A percentile compares a stretch with the other conserved stretches of the same genome.
Conservation (phyloP, 345 rosid genomes). For the Citrus australasica region DNA sequence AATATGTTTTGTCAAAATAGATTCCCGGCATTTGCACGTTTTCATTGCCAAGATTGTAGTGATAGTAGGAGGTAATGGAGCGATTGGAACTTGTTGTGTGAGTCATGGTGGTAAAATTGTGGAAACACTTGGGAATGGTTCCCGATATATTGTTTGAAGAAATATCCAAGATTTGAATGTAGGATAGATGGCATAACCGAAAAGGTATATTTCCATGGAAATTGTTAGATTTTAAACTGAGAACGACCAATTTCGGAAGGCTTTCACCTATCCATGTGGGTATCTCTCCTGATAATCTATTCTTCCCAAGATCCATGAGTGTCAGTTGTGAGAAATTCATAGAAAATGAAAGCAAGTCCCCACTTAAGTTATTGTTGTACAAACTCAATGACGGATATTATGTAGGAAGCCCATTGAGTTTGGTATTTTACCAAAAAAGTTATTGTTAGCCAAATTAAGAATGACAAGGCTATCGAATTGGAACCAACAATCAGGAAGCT, state of each 20-base stretch:
- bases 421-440: background rate
- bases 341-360: background rate
- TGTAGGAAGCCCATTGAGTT: background rate
- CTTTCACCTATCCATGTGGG: conserved; percentile 7
- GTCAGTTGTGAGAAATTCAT: background rate
- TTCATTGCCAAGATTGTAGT: too few species aligned
- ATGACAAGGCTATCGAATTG: background rate
- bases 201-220: background rate
- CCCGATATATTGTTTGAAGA: conserved; percentile 6
- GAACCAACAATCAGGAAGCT: background rate
- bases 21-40: too few species aligned
- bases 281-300: background rate
- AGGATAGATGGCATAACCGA: background rate
- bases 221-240: background rate
- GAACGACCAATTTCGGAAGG: background rate
- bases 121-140: background rate
- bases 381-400: background rate
- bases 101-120: background rate
- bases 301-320: background rate
- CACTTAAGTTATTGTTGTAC: background rate
- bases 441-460: background rate
- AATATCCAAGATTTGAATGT: conserved; percentile 4
- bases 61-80: background rate
- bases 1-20: background rate
- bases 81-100: background rate